Evolutionary conservation across 768 basidiomycete genomes (phyloP).

Genomic region (Clitopilus passeckerianus): DNA sequence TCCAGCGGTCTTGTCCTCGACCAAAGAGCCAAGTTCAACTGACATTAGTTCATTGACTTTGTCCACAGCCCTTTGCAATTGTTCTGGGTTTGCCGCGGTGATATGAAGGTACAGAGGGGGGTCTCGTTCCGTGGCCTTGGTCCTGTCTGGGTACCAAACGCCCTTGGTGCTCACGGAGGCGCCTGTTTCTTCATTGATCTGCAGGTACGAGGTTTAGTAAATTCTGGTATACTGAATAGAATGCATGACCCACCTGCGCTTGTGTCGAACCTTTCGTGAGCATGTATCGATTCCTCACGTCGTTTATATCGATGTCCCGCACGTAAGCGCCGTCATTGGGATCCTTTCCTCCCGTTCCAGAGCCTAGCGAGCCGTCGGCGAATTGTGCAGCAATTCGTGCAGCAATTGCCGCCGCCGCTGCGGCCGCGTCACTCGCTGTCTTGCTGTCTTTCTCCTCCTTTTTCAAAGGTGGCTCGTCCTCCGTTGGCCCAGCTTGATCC

Average conservation of each 20-base stretch:
- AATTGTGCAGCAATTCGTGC: slow-evolving; percentile 94
- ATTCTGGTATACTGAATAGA: not conserved
- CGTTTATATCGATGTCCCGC: slow-evolving; percentile 95
- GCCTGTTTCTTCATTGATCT: slow-evolving; percentile 93
- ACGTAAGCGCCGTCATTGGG: slow-evolving; percentile 77
- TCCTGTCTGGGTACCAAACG: slow-evolving; percentile 91
- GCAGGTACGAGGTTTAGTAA: not conserved
- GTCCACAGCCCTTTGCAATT: slow-evolving; percentile 61
- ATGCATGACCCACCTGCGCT: slow-evolving; percentile 56
- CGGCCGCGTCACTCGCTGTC: slow-evolving; percentile 63
- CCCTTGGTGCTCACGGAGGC: slow-evolving; percentile 92
- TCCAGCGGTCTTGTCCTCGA: slow-evolving; percentile 72
- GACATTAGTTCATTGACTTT: slow-evolving; percentile 71
- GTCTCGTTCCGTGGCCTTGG: slow-evolving; percentile 88
- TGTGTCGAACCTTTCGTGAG: slow-evolving; percentile 93
- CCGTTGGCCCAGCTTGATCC: slow-evolving; percentile 63
- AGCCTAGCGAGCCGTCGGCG: slow-evolving; percentile 36
- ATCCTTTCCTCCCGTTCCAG: slow-evolving; percentile 48
- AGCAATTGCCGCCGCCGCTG: slow-evolving; percentile 76
- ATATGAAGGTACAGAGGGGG: slow-evolving; percentile 94
- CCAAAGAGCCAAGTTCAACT: slow-evolving; percentile 74
- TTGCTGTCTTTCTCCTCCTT: slow-evolving; percentile 42
- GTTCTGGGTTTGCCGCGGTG: slow-evolving; percentile 65
- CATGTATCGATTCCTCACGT: slow-evolving; percentile 90
- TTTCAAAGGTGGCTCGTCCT: slow-evolving; percentile 28